phyloP scores from a whole-genome alignment of 2,329 filamentous ascomycete genomes.

The Ceratocystis smalleyi region DNA sequence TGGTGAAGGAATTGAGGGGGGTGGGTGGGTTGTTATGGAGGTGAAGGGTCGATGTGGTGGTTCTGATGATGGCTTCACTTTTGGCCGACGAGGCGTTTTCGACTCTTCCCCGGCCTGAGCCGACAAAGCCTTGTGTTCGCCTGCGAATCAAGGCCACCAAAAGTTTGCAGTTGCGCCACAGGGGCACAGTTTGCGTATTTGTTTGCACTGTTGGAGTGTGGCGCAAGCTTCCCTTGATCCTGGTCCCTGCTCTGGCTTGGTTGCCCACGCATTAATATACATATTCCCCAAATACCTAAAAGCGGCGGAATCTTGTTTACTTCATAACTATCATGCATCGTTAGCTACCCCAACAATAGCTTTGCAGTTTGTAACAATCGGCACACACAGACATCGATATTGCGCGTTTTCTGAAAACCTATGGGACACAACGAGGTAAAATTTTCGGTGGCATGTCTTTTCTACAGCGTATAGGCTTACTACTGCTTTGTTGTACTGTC shows the following conservation, averaged over 20 bases:
- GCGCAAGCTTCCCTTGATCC: background rate
- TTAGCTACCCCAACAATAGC: too few species aligned
- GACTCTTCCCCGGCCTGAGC: conserved; percentile 12
- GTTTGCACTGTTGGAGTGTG: background rate
- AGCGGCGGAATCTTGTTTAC: too few species aligned
- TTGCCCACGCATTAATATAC: too few species aligned
- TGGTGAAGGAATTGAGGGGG: conserved; percentile 30
- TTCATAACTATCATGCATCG: too few species aligned
- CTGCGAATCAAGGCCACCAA: conserved; percentile 15
- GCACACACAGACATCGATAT: too few species aligned
- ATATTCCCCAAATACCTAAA: too few species aligned
- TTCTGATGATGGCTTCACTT: conserved; percentile 24
- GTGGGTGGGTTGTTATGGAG: conserved; percentile 23
- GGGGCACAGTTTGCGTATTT: background rate
- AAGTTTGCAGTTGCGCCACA: background rate
- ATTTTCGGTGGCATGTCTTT: too few species aligned
- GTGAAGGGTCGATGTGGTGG: conserved; percentile 20
- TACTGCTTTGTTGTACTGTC: too few species aligned
- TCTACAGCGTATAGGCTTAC: too few species aligned
- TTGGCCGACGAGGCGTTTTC: conserved; percentile 18
- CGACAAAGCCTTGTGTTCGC: conserved; percentile 12
- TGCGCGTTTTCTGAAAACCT: too few species aligned
- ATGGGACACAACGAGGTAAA: too few species aligned
- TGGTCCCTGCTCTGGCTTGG: background rate
- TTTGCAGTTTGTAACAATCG: too few species aligned